Evolutionary conservation across 2,329 filamentous ascomycete genomes (phyloP), one percentile per base, ranked within the genome.

Genomic region (Akanthomyces dipterigenus): DNA sequence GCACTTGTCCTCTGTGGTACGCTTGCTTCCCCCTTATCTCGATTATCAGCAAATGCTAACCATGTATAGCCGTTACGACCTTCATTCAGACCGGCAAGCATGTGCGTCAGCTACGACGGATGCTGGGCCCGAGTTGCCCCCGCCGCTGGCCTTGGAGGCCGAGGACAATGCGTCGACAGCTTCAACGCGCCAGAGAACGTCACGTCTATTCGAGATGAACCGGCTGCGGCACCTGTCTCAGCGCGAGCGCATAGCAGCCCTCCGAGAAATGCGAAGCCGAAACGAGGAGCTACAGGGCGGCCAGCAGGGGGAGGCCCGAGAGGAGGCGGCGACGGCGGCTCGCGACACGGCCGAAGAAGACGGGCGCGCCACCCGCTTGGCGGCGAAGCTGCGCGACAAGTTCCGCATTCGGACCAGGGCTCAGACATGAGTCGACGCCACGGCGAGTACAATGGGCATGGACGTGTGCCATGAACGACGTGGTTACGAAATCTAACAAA

Each of bases 1-100:
- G 87, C 63, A 89, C 86, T 34, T 89, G 86, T 71, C 86, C 86
- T 20, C 71, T 89, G 62, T 89, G 86, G 86, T 88, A 77, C 77
- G 83, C 76, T 54, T 26, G 51, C 64, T 5, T 6, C 36, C 18
- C 3, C n/a, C 6, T 11, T 36, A 8, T 38, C 20, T 38, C 50
- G 40, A 18, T 46, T 42, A 31, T 34, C 38, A 53, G n/a, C 6
- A 16, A 18, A 5, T 5, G 55, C 67, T 70, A 64, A 72, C 38
- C 9, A 24, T 26, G 20, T 38, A 38, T 55, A 85, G 82, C 64
- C 83, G 82, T 56, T 77, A 84, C 60, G 82, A 85, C 67, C 77
- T 85, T 20, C 77, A 77, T 26, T 80, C 78, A 18, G 76, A 68
- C 38, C 71, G 75, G 31, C 68, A 64, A 5, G 66, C 70, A 38